A percentile compares a stretch with the other conserved stretches of the same genome.
phyloP scores from a whole-genome alignment of 2,329 filamentous ascomycete genomes.

The Colletotrichum magnum region DNA sequence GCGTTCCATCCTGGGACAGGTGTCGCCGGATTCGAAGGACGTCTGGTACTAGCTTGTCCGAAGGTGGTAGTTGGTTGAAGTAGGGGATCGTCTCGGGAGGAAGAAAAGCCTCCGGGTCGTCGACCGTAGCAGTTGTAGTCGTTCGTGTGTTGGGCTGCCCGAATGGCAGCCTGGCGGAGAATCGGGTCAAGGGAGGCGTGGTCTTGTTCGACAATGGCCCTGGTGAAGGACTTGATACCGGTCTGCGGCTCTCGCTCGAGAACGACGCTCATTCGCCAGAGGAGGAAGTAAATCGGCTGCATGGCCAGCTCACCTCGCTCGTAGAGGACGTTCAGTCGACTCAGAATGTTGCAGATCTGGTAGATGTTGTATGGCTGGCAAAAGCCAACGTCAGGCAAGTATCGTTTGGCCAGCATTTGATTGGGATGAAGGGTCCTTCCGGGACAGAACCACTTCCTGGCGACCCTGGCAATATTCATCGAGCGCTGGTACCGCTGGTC shows the following conservation, averaged over 20 bases:
- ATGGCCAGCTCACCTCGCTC: conserved; percentile 48
- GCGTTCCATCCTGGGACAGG: too few relatives aligned
- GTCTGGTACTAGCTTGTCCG: too few relatives aligned
- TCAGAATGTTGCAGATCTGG: conserved; percentile 51
- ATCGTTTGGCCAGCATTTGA: conserved; percentile 51
- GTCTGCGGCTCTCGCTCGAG: conserved; percentile 18
- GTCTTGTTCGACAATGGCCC: conserved; percentile 17
- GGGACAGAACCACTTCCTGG: conserved; percentile 52
- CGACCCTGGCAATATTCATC: conserved; percentile 49
- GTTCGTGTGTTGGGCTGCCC: conserved; percentile 29
- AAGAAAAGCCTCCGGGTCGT: neutral
- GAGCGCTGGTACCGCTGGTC: conserved; percentile 42
- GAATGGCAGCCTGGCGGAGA: conserved; percentile 22
- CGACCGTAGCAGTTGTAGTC: conserved; percentile 29
- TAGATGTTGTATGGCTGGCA: conserved; percentile 55
- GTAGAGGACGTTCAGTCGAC: conserved; percentile 48
- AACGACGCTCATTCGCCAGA: conserved; percentile 49
- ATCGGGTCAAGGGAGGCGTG: conserved; percentile 19
- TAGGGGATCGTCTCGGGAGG: too few relatives aligned
- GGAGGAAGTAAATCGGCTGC: conserved; percentile 55
- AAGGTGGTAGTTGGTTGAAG: too few relatives aligned
- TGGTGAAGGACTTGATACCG: conserved; percentile 8
- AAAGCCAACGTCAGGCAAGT: conserved; percentile 49
- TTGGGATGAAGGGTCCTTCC: conserved; percentile 52
- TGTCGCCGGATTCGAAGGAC: too few relatives aligned